These are phyloP conservation scores for Suillus clintonianus DNA, from an alignment of 768 basidiomycete species.

Conservation along the genomic window DNA sequence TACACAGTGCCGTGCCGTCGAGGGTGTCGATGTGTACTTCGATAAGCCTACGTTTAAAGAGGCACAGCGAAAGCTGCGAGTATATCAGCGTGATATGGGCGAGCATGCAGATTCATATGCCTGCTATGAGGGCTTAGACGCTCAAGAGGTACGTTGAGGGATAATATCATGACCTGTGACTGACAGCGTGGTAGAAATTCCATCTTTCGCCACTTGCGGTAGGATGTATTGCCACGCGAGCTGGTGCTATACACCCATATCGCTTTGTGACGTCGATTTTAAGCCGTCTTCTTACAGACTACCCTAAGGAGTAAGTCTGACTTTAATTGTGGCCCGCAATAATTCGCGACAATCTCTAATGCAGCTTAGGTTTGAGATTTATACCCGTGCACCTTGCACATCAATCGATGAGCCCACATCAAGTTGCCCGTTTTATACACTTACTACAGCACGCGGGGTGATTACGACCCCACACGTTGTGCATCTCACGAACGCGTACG, in stretches of 20 bases:
- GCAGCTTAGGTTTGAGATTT: constrained; percentile 37
- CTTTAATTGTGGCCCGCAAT: constrained; percentile 11
- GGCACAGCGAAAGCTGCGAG: constrained; percentile 44
- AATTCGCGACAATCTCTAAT: constrained; percentile 3
- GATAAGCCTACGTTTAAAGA: constrained; percentile 31
- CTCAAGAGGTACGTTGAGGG: constrained; percentile 32
- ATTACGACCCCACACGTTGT: constrained; percentile 45
- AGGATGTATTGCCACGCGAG: constrained; percentile 55
- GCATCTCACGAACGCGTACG: constrained; percentile 59
- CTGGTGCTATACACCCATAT: constrained; percentile 71
- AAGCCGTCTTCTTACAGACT: constrained; percentile 48
- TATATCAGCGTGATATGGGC: constrained; percentile 54
- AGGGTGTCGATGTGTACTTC: constrained; percentile 37
- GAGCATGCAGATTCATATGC: constrained; percentile 38
- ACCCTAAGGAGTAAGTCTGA: constrained; percentile 39
- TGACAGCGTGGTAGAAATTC: constrained; percentile 42
- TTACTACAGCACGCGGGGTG: constrained; percentile 45
- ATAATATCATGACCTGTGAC: background rate
- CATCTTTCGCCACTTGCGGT: constrained; percentile 45
- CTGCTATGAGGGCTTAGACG: constrained; percentile 33
- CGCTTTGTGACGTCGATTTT: constrained; percentile 65
- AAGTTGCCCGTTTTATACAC: constrained; percentile 32
- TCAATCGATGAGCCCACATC: constrained; percentile 32
- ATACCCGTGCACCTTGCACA: constrained; percentile 45
- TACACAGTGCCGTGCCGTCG: constrained; percentile 32